Evolutionary conservation across 78 protist species (phyloP).

Genomic region (Isochrysis galbana): DNA sequence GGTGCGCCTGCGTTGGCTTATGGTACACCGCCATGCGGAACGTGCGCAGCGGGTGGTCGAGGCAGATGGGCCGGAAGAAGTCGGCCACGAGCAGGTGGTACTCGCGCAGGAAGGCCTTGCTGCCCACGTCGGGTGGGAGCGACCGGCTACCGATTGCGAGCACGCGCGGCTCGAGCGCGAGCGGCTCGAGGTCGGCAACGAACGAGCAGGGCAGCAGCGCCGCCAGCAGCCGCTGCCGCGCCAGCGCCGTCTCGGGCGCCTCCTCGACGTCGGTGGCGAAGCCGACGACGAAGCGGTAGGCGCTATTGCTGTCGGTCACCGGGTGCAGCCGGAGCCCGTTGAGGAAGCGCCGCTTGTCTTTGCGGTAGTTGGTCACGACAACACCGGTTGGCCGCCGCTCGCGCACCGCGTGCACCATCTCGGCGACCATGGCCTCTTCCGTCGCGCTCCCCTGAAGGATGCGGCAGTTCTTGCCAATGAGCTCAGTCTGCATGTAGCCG

Average conservation of each 20-base stretch:
- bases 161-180: not conserved
- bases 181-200: not conserved
- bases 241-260: not conserved
- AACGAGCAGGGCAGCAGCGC: not conserved
- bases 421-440: not conserved
- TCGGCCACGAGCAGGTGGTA: no score
- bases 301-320: not conserved
- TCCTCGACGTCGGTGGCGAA: not conserved
- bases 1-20: no score
- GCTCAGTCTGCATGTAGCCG: not conserved
- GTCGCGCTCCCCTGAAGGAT: not conserved
- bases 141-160: not conserved
- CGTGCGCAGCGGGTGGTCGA: no score
- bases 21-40: no score
- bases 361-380: not conserved
- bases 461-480: slow-evolving; percentile 1
- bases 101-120: no score
- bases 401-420: not conserved
- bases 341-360: not conserved
- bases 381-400: not conserved
- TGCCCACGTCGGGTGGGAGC: not conserved
- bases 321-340: not conserved
- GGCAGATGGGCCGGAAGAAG: no score
- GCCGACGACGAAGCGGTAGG: not conserved
- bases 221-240: not conserved